phyloP scores from a whole-genome alignment of 345 rosid genomes.

The Euphorbia peplus region DNA sequence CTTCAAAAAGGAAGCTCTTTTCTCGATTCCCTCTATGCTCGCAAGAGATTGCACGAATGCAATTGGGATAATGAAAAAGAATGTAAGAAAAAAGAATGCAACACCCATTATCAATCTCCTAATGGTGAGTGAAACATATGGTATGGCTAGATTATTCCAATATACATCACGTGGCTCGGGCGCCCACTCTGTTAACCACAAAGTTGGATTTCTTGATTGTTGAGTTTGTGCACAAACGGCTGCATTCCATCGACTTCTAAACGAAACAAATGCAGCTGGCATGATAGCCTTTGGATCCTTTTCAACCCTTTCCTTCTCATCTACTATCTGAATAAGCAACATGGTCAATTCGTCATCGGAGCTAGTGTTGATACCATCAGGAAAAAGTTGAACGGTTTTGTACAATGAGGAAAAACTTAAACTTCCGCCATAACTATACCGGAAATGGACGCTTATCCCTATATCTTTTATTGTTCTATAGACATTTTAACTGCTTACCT shows the following conservation, averaged over 20 bases:
- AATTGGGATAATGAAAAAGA: constrained; percentile 92
- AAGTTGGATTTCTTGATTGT: constrained; percentile 80
- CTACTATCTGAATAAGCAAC: constrained; percentile 48
- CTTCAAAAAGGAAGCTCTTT: constrained; percentile 61
- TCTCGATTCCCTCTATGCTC: constrained; percentile 74
- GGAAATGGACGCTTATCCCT: too few species aligned
- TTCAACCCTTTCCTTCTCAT: constrained; percentile 54
- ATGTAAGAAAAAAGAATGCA: constrained; percentile 91
- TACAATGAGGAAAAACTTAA: too few species aligned
- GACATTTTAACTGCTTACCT: constrained; percentile 40
- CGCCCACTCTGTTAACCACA: constrained; percentile 96
- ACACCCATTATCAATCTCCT: constrained; percentile 66
- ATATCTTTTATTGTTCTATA: too few species aligned
- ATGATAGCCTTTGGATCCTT: constrained; percentile 68
- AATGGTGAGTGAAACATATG: constrained; percentile 67
- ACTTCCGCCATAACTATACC: too few species aligned
- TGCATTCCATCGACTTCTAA: constrained; percentile 93
- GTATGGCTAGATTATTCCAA: constrained; percentile 85
- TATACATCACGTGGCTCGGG: constrained; percentile 91
- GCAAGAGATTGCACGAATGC: constrained; percentile 91
- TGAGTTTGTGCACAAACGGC: constrained; percentile 97
- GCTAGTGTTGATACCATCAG: too few species aligned
- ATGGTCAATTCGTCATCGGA: constrained; percentile 14
- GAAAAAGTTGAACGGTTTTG: too few species aligned
- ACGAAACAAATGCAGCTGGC: constrained; percentile 97